Evolutionary conservation across 2,329 filamentous ascomycete species (phyloP).

Genomic region (Cordyceps militaris): DNA sequence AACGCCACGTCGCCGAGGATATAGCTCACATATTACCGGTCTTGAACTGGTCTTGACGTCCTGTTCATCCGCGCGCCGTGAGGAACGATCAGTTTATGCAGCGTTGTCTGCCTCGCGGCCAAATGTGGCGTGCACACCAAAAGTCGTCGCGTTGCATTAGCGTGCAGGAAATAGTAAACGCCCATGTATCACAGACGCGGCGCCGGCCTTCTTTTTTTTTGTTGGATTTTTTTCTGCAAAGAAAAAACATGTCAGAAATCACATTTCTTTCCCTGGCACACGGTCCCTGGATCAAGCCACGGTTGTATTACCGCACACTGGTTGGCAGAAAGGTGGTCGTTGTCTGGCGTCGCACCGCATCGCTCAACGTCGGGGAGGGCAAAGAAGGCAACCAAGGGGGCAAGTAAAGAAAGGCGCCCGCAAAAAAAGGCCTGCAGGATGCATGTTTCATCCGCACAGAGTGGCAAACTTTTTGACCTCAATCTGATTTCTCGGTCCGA

Average conservation of each 20-base stretch:
- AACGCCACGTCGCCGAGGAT: background rate
- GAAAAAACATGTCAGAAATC: background rate
- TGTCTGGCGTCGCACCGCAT: background rate
- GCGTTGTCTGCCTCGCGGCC: background rate
- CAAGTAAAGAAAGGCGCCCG: background rate
- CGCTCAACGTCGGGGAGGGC: too few relatives aligned
- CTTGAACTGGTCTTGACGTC: background rate
- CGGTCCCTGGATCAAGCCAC: background rate
- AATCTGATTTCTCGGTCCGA: background rate
- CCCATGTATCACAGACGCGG: background rate
- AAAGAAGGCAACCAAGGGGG: background rate
- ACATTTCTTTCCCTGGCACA: background rate
- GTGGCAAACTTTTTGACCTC: background rate
- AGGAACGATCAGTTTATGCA: background rate
- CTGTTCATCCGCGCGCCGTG: background rate
- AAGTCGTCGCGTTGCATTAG: background rate
- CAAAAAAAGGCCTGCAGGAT: background rate
- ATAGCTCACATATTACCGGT: background rate
- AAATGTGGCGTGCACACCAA: background rate
- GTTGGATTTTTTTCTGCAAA: background rate
- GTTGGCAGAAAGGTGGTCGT: background rate
- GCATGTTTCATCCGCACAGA: constrained; percentile 3
- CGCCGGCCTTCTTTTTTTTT: background rate
- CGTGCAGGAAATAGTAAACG: background rate
- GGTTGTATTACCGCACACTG: background rate